Evolutionary conservation across 2,329 filamentous ascomycete species (phyloP).

Genomic region (Bipolaris zeicola): DNA sequence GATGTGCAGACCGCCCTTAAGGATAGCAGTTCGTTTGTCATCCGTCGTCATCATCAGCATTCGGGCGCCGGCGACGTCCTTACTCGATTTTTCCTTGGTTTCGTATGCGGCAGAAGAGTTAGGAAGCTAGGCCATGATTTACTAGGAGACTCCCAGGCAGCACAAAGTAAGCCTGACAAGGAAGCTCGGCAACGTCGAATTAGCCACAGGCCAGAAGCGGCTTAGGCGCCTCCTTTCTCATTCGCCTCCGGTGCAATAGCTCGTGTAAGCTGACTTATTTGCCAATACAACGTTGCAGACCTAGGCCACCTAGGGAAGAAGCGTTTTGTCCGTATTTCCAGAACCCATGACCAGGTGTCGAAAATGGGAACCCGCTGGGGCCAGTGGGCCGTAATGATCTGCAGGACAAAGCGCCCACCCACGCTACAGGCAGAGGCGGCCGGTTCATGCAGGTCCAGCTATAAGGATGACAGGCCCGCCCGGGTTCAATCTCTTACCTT

Average conservation of each 20-base stretch:
- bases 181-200: slow-evolving; percentile 12
- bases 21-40: too few species aligned
- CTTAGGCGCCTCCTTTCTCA: slow-evolving; percentile 14
- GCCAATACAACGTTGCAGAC: slow-evolving; percentile 27
- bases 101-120: too few species aligned
- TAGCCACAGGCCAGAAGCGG: slow-evolving; percentile 9
- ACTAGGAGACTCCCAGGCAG: neutral
- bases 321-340: slow-evolving; percentile 23
- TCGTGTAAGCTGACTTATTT: slow-evolving; percentile 13
- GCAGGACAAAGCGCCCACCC: slow-evolving; percentile 8
- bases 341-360: slow-evolving; percentile 13
- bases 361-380: slow-evolving; percentile 11
- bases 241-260: slow-evolving; percentile 9
- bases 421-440: neutral
- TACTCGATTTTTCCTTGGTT: too few species aligned
- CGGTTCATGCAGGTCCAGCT: slow-evolving; percentile 13
- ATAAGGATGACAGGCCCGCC: slow-evolving; percentile 17
- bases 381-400: slow-evolving; percentile 10
- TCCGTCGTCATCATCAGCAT: too few species aligned
- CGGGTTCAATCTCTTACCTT: neutral
- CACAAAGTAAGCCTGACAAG: neutral
- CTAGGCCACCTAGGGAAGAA: slow-evolving; percentile 10
- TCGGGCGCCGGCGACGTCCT: too few species aligned
- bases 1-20: too few species aligned
- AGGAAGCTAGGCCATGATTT: too few species aligned